Evolutionary conservation across 768 basidiomycete species (phyloP), one percentile per base, ranked within the genome.

Genomic region (Rhodotorula paludigena): DNA sequence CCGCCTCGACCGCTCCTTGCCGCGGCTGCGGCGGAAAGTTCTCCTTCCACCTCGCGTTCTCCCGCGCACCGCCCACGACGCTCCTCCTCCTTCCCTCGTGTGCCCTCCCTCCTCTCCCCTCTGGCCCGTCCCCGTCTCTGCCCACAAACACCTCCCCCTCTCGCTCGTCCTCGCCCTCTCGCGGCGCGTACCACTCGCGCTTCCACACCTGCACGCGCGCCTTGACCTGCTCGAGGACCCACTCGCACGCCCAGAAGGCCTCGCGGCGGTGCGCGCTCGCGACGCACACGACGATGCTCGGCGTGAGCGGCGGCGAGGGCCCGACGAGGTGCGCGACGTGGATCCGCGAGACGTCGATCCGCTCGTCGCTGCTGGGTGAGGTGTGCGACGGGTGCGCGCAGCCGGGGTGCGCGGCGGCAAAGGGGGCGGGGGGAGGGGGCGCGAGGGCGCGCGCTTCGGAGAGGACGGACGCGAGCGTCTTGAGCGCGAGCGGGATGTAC

Each of bases 131-230:
- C 20, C 64, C 69, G 32, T 59, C 67, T 41, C 53, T 58, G 15
- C 62, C 70, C 11, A 58, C 44, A 28, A 69, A 66, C n/a, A 81
- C 21, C 12, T 41, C 33, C 32, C 2, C 39, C 44, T 30, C 28
- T 16, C 21, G 11, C 32, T 2, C 57, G 8, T 10, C 32, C 9
- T 28, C 32, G n/a, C 5, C 15, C n/a, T 33, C 48, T 33, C 32
- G 38, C 8, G 28, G 38, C 16, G 87, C 87, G 74, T 92, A 93
- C 75, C 84, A 89, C 76, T 93, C 92, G 74, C 88, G 80, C 80
- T 94, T 93, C 92, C 92, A 94, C 70, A 93, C 88, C 78, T 90
- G 90, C 48, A 83, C 89, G 74, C 84, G 87, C 67, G 78, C 79
- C 80, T 94, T 94, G 63, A 93, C 86, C 64, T 86, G 83, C 77